Evolutionary conservation across 2,329 filamentous ascomycete species (phyloP), one percentile per base, ranked within the genome.

Genomic region (Aschersonia sp.): DNA sequence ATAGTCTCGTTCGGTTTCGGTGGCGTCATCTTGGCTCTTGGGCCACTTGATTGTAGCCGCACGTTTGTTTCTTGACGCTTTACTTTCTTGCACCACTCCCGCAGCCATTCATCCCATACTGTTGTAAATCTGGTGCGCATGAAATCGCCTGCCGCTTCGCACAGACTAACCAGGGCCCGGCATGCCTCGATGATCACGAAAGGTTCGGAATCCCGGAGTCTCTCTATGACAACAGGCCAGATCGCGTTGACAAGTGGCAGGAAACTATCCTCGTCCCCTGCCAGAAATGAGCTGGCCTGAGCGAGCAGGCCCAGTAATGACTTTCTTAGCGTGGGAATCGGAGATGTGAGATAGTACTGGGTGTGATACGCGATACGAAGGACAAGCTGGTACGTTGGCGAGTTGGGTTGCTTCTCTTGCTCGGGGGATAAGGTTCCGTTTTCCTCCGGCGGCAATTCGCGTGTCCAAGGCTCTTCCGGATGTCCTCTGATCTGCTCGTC

Each of bases 291-390:
- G 4, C 84, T 76, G 3, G 88, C 82, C 1, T 81, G 87, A 30
- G 75, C 69, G 9, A 97, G 75, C 5, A 97, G 78, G 12, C 79
- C 76, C 7, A 98, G 77, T 3, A 98, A 74, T 1, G 84, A 86
- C 31, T 80, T 80, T 41, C 91, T 82, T 6, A 98, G 74, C 9
- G 79, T 77, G 0, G 89, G 80, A 0, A 88, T 89, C 0, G 86
- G 82, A 0, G 88, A 89, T 5, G 91, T 89, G 9, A 98, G 76
- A 63, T 96, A 92, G 60, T 95, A 83, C 58, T 95, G 89, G 4
- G 89, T 91, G 1, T 94, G 78, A 45, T 78, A 77, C 30, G 89
- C 80, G 49, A 98, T 92, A 49, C 82, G 83, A 35, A 88, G 74
- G 3, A 97, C 77, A 9, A 96, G 74, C n/a, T 73, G 73, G 62